Evolutionary conservation across 1,139 yeast species (phyloP).

Genomic region (Hyphopichia burtonii): DNA sequence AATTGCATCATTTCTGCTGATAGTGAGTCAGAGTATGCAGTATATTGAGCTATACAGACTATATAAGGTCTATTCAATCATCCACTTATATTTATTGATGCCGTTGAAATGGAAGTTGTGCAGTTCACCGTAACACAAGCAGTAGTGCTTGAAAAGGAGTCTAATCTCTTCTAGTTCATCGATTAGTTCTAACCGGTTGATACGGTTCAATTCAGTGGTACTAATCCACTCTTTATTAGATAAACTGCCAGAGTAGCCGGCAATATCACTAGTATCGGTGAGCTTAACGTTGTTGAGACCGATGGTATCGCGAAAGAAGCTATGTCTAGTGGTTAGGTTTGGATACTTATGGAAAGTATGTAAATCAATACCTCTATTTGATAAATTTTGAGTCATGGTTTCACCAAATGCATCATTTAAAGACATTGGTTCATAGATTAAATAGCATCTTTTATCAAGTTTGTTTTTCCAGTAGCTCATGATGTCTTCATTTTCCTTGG

Average conservation of each 20-base stretch:
- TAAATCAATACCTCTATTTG: constrained; percentile 68
- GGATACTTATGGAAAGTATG: constrained; percentile 48
- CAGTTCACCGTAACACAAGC: constrained; percentile 32
- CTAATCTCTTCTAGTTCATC: constrained; percentile 89
- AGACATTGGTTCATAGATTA: constrained; percentile 86
- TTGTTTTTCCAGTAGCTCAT: constrained; percentile 38
- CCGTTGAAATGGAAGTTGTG: background rate
- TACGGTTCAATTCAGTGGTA: constrained; percentile 46
- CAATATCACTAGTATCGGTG: constrained; percentile 59
- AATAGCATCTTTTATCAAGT: constrained; percentile 26
- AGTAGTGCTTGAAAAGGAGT: constrained; percentile 75
- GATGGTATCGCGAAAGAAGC: constrained; percentile 28
- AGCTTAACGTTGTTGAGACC: constrained; percentile 26
- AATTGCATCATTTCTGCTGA: constrained; percentile 6
- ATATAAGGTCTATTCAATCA: background rate
- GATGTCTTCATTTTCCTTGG: constrained; percentile 53
- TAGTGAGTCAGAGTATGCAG: background rate
- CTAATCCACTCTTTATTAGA: constrained; percentile 41
- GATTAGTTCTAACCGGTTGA: constrained; percentile 67
- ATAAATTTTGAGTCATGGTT: constrained; percentile 77
- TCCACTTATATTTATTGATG: constrained; percentile 3
- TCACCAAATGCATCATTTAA: constrained; percentile 72
- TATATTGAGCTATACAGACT: too few species aligned
- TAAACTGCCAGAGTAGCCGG: constrained; percentile 45
- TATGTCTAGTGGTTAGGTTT: constrained; percentile 38